A percentile compares a stretch with the other conserved stretches of the same genome.
These are phyloP conservation scores for Colletotrichum musae DNA, from an alignment of 2,329 filamentous ascomycete genomes.

Conservation along the genomic window DNA sequence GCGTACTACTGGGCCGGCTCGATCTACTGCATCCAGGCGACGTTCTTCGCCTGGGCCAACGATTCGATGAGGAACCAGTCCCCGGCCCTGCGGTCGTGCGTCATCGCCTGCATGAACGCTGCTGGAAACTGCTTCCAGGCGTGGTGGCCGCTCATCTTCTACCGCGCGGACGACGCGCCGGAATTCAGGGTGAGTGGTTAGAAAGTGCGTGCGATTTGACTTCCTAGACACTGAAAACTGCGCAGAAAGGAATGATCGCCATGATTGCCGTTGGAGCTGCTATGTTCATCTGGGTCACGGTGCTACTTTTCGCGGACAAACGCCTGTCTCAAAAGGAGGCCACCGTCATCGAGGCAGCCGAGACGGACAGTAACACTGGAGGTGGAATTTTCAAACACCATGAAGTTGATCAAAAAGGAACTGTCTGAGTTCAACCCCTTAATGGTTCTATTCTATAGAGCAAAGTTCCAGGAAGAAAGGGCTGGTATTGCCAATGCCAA, in stretches of 20 bases:
- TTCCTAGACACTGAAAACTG: not conserved
- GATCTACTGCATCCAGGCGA: slow-evolving; percentile 22
- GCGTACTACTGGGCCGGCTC: slow-evolving; percentile 20
- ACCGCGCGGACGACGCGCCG: slow-evolving; percentile 12
- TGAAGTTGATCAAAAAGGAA: not conserved
- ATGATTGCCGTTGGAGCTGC: slow-evolving; percentile 8
- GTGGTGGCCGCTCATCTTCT: slow-evolving; percentile 25
- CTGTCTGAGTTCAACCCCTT: no score
- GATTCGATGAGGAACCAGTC: slow-evolving; percentile 14
- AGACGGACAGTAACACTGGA: not conserved
- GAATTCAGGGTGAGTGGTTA: slow-evolving; percentile 1
- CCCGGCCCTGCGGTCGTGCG: slow-evolving; percentile 9
- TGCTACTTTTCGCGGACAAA: not conserved
- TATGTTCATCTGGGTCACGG: slow-evolving; percentile 21
- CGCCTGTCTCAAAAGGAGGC: not conserved
- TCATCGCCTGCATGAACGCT: slow-evolving; percentile 29
- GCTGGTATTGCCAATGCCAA: no score
- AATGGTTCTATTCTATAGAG: no score
- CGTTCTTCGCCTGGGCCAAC: slow-evolving; percentile 28
- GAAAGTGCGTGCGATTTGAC: no score
- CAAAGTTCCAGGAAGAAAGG: no score
- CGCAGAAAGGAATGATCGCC: slow-evolving; percentile 21
- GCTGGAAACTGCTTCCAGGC: slow-evolving; percentile 26
- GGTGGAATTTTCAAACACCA: not conserved
- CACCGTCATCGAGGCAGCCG: not conserved